Conservation (phyloP, 257 asterid genomes). For the Phtheirospermum japonicum region DNA sequence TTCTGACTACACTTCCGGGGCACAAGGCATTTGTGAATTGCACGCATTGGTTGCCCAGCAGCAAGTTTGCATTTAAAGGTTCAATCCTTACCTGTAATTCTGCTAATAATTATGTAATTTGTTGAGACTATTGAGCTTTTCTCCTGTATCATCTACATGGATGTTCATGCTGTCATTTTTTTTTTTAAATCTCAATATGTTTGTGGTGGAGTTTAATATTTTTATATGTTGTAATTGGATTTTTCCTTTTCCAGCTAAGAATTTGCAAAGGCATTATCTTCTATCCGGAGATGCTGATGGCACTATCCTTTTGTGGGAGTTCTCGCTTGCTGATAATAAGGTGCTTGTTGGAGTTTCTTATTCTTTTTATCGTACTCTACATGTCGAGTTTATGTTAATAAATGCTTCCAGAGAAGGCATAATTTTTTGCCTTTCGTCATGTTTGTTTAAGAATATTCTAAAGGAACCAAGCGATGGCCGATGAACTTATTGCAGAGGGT, state of each 20-base stretch:
- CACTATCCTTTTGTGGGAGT: slow-evolving; percentile 75
- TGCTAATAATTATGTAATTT: background rate
- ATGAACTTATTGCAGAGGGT: slow-evolving; percentile 10
- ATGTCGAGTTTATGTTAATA: background rate
- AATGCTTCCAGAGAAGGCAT: background rate
- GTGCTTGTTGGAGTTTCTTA: slow-evolving; percentile 36
- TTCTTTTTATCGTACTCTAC: background rate
- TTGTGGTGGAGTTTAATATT: background rate
- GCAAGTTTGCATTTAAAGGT: slow-evolving; percentile 86
- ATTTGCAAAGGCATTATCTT: slow-evolving; percentile 57
- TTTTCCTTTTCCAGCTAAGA: slow-evolving; percentile 46
- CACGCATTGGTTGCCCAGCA: slow-evolving; percentile 89
- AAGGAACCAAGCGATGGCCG: background rate
- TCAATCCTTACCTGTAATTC: background rate
- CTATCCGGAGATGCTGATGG: slow-evolving; percentile 97
- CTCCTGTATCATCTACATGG: background rate
- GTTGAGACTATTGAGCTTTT: slow-evolving; percentile 1
- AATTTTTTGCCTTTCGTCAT: background rate
- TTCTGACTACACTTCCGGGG: slow-evolving; percentile 87
- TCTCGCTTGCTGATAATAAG: slow-evolving; percentile 57
- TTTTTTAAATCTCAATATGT: too few species aligned
- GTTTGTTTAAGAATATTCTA: slow-evolving; percentile 6
- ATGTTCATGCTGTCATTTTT: slow-evolving; percentile 1
- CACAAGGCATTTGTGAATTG: slow-evolving; percentile 85
- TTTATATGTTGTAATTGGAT: slow-evolving; percentile 14